Evolutionary conservation across 331 rosid genomes (phyloP).

Genomic region (Stylosanthes scabra): DNA sequence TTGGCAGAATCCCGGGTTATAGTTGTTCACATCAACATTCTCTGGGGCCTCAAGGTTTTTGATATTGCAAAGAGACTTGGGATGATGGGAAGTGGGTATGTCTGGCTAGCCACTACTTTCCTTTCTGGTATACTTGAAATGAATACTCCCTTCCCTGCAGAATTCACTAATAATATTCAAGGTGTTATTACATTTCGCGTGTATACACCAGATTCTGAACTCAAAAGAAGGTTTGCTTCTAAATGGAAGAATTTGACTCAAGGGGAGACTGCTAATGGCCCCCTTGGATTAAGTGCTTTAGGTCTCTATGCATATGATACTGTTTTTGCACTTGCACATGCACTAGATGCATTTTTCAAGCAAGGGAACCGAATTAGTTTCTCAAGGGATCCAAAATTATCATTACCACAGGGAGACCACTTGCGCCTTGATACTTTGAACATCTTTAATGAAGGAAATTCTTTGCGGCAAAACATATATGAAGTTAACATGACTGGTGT

Average conservation of each 20-base stretch:
- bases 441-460: slow-evolving; percentile 72
- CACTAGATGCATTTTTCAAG: slow-evolving; percentile 74
- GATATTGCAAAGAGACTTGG: slow-evolving; percentile 72
- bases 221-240: slow-evolving; percentile 66
- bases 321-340: slow-evolving; percentile 83
- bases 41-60: slow-evolving; percentile 58
- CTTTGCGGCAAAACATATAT: slow-evolving; percentile 57
- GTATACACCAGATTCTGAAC: slow-evolving; percentile 73
- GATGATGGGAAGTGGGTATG: slow-evolving; percentile 89
- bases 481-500: slow-evolving; percentile 76
- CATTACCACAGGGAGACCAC: slow-evolving; percentile 36
- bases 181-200: slow-evolving; percentile 77
- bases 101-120: slow-evolving; percentile 88
- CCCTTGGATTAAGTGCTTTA: slow-evolving; percentile 59
- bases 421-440: slow-evolving; percentile 75
- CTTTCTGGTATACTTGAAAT: slow-evolving; percentile 72
- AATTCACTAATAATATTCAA: slow-evolving; percentile 59
- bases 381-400: slow-evolving; percentile 66
- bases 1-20: slow-evolving; percentile 81
- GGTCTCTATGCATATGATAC: slow-evolving; percentile 88
- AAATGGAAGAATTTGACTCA: slow-evolving; percentile 82
- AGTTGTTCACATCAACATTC: slow-evolving; percentile 63
- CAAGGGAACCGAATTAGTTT: slow-evolving; percentile 82
- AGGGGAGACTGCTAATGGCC: slow-evolving; percentile 37
- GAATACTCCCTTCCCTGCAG: slow-evolving; percentile 48